These are phyloP conservation scores for Elymus sibiricus DNA, from an alignment of 176 grass and related monocot genomes.

Conservation along the genomic window DNA sequence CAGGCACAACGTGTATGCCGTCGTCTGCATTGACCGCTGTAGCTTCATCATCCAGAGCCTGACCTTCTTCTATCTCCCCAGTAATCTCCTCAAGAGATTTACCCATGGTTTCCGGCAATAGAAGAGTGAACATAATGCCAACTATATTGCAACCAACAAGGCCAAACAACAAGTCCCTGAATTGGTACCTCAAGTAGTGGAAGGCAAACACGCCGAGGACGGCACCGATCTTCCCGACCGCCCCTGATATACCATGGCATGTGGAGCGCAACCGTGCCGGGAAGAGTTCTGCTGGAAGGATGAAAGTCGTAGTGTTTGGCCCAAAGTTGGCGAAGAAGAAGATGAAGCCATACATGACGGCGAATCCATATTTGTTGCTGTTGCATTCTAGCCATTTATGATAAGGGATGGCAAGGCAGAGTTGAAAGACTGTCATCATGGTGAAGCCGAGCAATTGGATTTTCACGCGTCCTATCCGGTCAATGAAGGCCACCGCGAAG, in stretches of 20 bases:
- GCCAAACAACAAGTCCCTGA: background rate
- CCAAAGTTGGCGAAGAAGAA: conserved; percentile 85
- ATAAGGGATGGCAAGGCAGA: conserved; percentile 60
- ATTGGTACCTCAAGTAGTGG: background rate
- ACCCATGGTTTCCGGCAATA: conserved; percentile 41
- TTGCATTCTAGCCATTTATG: conserved; percentile 29
- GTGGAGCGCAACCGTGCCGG: conserved; percentile 51
- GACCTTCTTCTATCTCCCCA: conserved; percentile 25
- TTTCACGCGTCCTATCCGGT: conserved; percentile 36
- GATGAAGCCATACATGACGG: conserved; percentile 47
- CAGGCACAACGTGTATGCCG: background rate
- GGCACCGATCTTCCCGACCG: conserved; percentile 40
- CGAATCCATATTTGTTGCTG: conserved; percentile 38
- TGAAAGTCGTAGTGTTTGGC: conserved; percentile 64
- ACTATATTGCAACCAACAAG: conserved; percentile 37
- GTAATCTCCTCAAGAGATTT: conserved; percentile 54
- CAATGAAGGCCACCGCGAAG: conserved; percentile 58
- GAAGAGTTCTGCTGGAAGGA: conserved; percentile 56
- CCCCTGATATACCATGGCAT: conserved; percentile 57
- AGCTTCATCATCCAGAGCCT: background rate
- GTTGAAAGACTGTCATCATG: conserved; percentile 61
- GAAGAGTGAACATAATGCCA: conserved; percentile 38
- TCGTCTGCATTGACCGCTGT: too few species aligned
- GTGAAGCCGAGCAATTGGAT: conserved; percentile 54
- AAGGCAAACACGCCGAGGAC: conserved; percentile 19